Percentiles rank a stretch among this genome's conserved stretches.
phyloP scores from a whole-genome alignment of 352 stramenopile genomes.

The Pythium aquatile region DNA sequence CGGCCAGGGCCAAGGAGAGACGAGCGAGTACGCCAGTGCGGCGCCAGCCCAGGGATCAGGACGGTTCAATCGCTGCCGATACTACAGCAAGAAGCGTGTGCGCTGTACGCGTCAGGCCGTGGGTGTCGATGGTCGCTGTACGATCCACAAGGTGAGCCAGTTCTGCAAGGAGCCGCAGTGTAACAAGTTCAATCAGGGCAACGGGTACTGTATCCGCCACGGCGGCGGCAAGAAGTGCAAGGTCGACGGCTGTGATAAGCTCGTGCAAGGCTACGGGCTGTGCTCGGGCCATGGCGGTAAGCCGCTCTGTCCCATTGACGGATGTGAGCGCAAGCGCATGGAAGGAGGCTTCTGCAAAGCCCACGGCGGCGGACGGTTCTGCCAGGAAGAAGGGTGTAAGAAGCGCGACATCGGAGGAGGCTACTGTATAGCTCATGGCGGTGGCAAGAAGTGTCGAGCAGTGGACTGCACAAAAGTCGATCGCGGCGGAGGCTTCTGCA shows the following conservation, averaged over 20 bases:
- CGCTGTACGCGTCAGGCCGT: constrained; percentile 62
- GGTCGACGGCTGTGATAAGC: constrained; percentile 71
- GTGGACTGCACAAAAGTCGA: constrained; percentile 78
- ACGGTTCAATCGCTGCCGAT: constrained; percentile 50
- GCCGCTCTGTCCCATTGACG: constrained; percentile 66
- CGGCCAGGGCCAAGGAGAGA: constrained; percentile 5
- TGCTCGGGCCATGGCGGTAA: constrained; percentile 84
- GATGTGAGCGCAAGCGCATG: constrained; percentile 84
- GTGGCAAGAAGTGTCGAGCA: constrained; percentile 79
- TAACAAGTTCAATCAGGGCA: constrained; percentile 85
- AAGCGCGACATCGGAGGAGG: constrained; percentile 85
- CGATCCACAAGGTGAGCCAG: constrained; percentile 82
- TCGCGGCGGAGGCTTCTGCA: constrained; percentile 77
- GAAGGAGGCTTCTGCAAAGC: constrained; percentile 85
- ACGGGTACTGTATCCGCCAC: constrained; percentile 85
- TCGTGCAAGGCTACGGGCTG: constrained; percentile 82
- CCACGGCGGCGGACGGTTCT: constrained; percentile 80
- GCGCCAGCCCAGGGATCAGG: neutral
- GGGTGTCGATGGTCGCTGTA: constrained; percentile 72
- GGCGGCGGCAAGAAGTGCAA: constrained; percentile 86
- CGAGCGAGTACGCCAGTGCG: constrained; percentile 10
- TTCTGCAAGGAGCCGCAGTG: constrained; percentile 79
- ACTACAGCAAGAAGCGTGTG: constrained; percentile 70
- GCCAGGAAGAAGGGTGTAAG: constrained; percentile 68
- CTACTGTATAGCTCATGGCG: constrained; percentile 84